These are phyloP conservation scores for Evernia prunastri DNA, from an alignment of 495 filamentous ascomycete genomes.

Conservation along the genomic window DNA sequence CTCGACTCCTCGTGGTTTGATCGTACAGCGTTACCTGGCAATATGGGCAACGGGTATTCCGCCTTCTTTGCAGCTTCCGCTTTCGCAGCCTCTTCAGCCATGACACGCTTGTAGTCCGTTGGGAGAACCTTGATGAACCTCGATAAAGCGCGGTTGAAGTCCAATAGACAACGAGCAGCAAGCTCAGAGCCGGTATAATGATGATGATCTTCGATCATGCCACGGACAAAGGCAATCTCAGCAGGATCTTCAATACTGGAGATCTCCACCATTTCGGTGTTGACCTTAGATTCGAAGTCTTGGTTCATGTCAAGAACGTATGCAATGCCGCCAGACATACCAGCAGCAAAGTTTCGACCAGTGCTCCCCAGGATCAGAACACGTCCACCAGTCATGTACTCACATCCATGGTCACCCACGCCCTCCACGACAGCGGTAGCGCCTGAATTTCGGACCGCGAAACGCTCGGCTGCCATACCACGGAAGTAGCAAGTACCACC, in stretches of 20 bases:
- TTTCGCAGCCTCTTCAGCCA: constrained; percentile 80
- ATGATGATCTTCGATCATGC: constrained; percentile 95
- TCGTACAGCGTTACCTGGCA: constrained; percentile 45
- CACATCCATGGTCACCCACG: constrained; percentile 94
- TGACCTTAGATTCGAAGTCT: constrained; percentile 92
- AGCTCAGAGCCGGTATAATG: constrained; percentile 98
- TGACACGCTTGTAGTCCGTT: constrained; percentile 93
- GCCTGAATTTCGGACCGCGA: constrained; percentile 96
- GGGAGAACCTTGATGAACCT: constrained; percentile 94
- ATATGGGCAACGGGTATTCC: constrained; percentile 74
- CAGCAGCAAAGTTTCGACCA: constrained; percentile 98
- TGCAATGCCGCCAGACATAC: constrained; percentile 99
- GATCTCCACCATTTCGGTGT: constrained; percentile 97
- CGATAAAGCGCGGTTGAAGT: constrained; percentile 89
- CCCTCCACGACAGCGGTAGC: constrained; percentile 96
- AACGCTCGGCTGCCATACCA: constrained; percentile 93
- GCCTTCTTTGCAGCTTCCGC: constrained; percentile 76
- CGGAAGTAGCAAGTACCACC: constrained; percentile 95
- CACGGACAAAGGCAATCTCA: constrained; percentile 90
- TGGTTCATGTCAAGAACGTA: constrained; percentile 90
- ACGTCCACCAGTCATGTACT: constrained; percentile 99
- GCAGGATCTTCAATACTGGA: constrained; percentile 78
- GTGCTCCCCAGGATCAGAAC: constrained; percentile 83
- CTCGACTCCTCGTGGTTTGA: constrained; percentile 48
- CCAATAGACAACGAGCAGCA: constrained; percentile 89